Evolutionary conservation across 169 alveolate species (phyloP), one percentile per base, ranked within the genome.

Genomic region (Condylostoma magnum): DNA sequence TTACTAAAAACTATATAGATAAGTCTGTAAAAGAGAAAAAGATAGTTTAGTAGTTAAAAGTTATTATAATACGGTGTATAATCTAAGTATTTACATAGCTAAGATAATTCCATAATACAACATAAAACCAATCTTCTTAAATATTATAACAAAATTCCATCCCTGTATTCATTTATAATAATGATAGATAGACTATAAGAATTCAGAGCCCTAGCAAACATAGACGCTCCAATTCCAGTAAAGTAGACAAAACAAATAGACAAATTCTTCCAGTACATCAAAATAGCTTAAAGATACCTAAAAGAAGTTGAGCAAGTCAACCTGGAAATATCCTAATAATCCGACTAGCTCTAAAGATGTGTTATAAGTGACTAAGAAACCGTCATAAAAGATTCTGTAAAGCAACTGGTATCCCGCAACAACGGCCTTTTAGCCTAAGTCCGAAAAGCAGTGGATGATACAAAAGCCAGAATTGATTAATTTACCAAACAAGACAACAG

Each of bases 301-400:
- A 57, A 63, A 4, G 25, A 33, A 20, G 73, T 63, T 25, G 41
- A 46, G 4, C 27, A 22, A 0, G 46, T 43, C 60, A 63, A 41
- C 33, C 50, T 43, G 33, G 46, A 63, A 37, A 63, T 63, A 5
- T 43, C 27, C 18, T 22, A 38, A 10, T 34, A 43, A 41, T 28
- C 25, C 27, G 54, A 37, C 27, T 18, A 37, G 34, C 46, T 63
- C 44, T 20, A 41, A 6, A 20, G 30, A 22, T 63, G 46, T 20
- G 33, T 57, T 20, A 38, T 12, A n/a, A 20, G 46, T 31, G 73
- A 63, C 5, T 44, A 63, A 46, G 73, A 63, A 63, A 46, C 27
- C 1, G n/a, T 20, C 25, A 22, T 63, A 12, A 63, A 63, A 4
- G 22, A 63, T 10, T 22, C 38, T 25, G 31, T 63, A 1, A 63